These are phyloP conservation scores for Acer yangbiense DNA, from an alignment of 345 rosid species.

Conservation along the genomic window DNA sequence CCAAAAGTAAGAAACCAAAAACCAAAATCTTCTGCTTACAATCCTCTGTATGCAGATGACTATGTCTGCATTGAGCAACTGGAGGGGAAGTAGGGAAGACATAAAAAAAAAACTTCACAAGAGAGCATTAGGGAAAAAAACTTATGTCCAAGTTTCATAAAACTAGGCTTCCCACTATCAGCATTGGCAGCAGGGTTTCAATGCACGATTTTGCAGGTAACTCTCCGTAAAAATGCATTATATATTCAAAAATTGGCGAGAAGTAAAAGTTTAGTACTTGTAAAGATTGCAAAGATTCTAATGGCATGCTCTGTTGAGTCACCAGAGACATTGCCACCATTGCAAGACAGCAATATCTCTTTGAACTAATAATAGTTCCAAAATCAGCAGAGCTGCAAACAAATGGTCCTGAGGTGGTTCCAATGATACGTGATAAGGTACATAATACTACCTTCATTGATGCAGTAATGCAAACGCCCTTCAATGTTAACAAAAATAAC, in stretches of 20 bases:
- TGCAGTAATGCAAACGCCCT: background rate
- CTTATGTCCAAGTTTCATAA: background rate
- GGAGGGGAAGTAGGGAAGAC: background rate
- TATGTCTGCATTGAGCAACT: background rate
- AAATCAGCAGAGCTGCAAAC: background rate
- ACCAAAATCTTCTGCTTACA: background rate
- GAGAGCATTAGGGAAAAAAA: background rate
- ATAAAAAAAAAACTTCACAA: background rate
- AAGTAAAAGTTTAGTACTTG: background rate
- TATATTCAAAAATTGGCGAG: background rate
- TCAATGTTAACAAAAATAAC: background rate
- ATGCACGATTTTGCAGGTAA: background rate
- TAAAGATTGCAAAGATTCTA: background rate
- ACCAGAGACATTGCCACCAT: conserved; percentile 1
- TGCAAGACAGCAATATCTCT: background rate
- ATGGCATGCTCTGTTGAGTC: background rate
- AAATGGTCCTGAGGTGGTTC: background rate
- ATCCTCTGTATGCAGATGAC: background rate
- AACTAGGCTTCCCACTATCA: background rate
- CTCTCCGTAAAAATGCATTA: background rate
- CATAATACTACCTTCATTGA: background rate
- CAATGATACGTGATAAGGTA: background rate
- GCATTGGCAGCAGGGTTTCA: background rate
- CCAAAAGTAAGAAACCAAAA: background rate
- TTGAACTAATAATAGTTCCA: background rate